A percentile compares a stretch with the other conserved stretches of the same genome.
Evolutionary conservation across 2,329 filamentous ascomycete species (phyloP).

Genomic region (Laburnicola sp.): DNA sequence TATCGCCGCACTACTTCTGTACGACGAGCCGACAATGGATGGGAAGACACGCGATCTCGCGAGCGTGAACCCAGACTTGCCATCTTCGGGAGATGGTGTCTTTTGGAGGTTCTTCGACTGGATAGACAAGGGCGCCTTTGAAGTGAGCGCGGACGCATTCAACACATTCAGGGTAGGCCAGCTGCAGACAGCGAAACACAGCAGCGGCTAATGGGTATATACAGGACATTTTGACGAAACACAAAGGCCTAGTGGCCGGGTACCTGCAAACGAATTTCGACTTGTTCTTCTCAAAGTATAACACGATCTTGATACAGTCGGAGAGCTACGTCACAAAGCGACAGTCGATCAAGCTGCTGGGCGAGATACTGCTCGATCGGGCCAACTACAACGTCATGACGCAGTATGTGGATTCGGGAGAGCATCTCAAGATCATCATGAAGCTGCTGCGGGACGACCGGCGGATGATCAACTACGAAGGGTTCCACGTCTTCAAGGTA

Average conservation of each 20-base stretch:
- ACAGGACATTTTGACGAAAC: constrained; percentile 88
- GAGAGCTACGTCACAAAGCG: constrained; percentile 97
- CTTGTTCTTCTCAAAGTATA: constrained; percentile 89
- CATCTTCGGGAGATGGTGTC: constrained; percentile 77
- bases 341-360: constrained; percentile 95
- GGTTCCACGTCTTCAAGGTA: constrained; percentile 97
- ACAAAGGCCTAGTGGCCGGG: constrained; percentile 86
- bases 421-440: constrained; percentile 98
- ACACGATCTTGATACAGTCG: constrained; percentile 82
- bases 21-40: constrained; percentile 78
- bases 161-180: constrained; percentile 84
- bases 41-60: constrained; percentile 75
- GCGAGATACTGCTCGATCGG: constrained; percentile 89
- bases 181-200: background rate
- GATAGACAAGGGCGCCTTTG: constrained; percentile 95
- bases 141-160: constrained; percentile 96
- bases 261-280: constrained; percentile 91
- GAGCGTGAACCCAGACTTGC: constrained; percentile 74
- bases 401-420: constrained; percentile 89
- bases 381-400: constrained; percentile 99
- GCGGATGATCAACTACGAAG: constrained; percentile 99
- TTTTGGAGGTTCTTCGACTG: constrained; percentile 98
- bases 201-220: constrained; percentile 18
- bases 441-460: constrained; percentile 92
- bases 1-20: constrained; percentile 86